Percentiles rank a stretch among this genome's conserved stretches.
Evolutionary conservation across 768 basidiomycete genomes (phyloP).

Genomic region (Pholiota microspora): DNA sequence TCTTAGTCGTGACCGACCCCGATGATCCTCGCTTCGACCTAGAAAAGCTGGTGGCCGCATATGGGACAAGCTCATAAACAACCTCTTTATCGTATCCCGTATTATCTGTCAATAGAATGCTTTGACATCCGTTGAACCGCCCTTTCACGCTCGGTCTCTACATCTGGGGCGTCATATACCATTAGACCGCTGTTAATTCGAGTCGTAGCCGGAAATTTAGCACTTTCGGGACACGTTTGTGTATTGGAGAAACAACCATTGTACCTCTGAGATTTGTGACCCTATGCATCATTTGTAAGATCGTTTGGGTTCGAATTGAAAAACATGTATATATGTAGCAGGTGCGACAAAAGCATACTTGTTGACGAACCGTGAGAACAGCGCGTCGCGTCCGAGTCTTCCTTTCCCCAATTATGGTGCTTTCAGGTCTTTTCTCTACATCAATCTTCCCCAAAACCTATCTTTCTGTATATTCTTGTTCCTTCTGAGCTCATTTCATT

Average conservation of each 20-base stretch:
- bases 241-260: not conserved
- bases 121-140: constrained; percentile 8
- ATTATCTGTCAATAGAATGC: constrained; percentile 23
- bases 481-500: too few species aligned
- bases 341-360: not conserved
- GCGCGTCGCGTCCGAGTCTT: constrained; percentile 44
- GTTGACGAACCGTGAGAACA: constrained; percentile 34
- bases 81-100: constrained; percentile 14
- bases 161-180: constrained; percentile 3
- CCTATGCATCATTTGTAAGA: not conserved
- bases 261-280: not conserved
- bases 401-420: constrained; percentile 10
- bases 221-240: not conserved
- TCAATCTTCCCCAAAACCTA: constrained; percentile 2
- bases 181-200: constrained; percentile 5
- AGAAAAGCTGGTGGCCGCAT: constrained; percentile 80
- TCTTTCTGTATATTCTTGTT: not conserved
- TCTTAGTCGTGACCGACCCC: constrained; percentile 84
- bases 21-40: constrained; percentile 96
- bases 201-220: not conserved
- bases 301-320: too few species aligned
- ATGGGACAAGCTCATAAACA: constrained; percentile 67
- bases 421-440: constrained; percentile 7
- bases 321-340: too few species aligned
- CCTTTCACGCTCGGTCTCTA: not conserved